phyloP scores from a whole-genome alignment of 306 rosid species.

The Rosa chinensis region DNA sequence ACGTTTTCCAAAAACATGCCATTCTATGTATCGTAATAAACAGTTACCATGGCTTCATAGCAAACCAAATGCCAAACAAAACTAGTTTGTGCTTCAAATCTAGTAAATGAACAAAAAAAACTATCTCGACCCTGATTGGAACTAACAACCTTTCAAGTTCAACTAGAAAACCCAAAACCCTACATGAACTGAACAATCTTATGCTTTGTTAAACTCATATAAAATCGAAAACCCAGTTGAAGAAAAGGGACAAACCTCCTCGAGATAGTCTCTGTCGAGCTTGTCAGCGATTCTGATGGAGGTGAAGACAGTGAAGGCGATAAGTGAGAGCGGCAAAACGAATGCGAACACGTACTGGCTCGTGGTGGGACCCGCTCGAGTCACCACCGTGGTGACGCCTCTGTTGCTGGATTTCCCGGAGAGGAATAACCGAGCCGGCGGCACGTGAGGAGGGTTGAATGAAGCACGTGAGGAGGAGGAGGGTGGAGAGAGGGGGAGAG shows the following conservation, averaged over 20 bases:
- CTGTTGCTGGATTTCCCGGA: slow-evolving; percentile 23
- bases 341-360: slow-evolving; percentile 57
- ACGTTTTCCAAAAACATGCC: background rate
- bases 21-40: background rate
- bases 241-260: slow-evolving; percentile 54
- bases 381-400: slow-evolving; percentile 28
- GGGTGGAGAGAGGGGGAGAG: slow-evolving; percentile 19
- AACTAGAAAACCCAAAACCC: too few relatives aligned
- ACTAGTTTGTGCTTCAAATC: background rate
- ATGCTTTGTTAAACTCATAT: slow-evolving; percentile 2
- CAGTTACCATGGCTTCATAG: background rate
- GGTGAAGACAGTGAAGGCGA: slow-evolving; percentile 56
- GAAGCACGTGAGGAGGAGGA: slow-evolving; percentile 20
- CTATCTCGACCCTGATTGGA: background rate
- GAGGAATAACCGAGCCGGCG: slow-evolving; percentile 18
- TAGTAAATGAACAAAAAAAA: background rate
- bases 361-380: slow-evolving; percentile 65
- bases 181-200: background rate
- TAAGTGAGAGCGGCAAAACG: slow-evolving; percentile 62
- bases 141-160: too few relatives aligned
- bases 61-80: background rate
- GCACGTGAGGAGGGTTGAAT: slow-evolving; percentile 21
- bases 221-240: background rate
- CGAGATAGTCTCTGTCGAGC: slow-evolving; percentile 67
- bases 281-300: slow-evolving; percentile 57